Base-by-base conservation (phyloP, 106 monocot species). In the Acorus gramineus region DNA sequence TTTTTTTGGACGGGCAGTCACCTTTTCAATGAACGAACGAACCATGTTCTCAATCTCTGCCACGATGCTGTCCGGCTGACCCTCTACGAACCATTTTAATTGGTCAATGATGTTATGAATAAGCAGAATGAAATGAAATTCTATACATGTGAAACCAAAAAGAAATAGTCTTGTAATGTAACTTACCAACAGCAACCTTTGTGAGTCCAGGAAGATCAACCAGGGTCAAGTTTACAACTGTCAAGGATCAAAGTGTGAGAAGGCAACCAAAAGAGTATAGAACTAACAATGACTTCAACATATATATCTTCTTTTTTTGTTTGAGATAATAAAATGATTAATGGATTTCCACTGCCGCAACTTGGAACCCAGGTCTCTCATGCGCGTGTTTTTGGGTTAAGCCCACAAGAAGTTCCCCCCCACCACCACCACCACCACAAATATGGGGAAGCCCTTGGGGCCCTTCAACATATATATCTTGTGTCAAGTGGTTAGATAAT, bases 141-240 rank as follows among this genome's bases (percentile, higher is more conserved):
- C 49, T n/a, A 14, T 6, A 13, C 4, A 64, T 8, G 14, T 1
- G 2, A 7, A 66, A 69, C 11, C 5, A 14, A 42, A 11, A 55
- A 42, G 46, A 11, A 54, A 10, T 4, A 50, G 54, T 5, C 4
- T 4, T 11, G 58, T 46, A 9, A 52, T 44, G 50, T 14, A 46
- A 82, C 89, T 84, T 73, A 95, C 95, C 95, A 63, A 90, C 83
- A 66, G 96, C 96, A 42, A 96, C 96, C 69, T 96, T 96, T 53
- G 96, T 96, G 59, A 91, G 85, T 12, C 96, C 90, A 72, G 96
- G 96, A 67, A 96, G 90, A 81, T 96, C 96, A 75, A 96, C 57
- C 6, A 96, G 82, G 4, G 96, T 96, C 64, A 96, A 71, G 64
- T 96, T 90, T 52, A 96, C 90, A 82, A 96, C 96, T 96, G 87